phyloP scores from a whole-genome alignment of 306 rosid species.

The Cicer bijugum region DNA sequence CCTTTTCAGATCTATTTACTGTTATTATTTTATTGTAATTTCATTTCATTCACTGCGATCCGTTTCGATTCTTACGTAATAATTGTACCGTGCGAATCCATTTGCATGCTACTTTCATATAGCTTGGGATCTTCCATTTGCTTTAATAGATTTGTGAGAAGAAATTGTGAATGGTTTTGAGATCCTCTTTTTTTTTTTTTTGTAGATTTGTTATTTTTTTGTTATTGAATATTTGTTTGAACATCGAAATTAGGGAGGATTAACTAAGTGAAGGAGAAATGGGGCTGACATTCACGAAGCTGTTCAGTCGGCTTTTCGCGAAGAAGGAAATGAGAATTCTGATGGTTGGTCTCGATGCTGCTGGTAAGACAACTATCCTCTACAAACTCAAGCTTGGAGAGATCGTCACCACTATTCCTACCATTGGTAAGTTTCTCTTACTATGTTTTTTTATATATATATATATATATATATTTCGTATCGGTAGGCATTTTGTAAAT shows the following conservation, averaged over 20 bases:
- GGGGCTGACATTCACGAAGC: conserved; percentile 99
- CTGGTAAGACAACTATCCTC: conserved; percentile 99
- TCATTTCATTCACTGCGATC: conserved; percentile 22
- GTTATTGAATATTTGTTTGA: neutral
- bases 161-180: neutral
- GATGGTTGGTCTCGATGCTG: conserved; percentile 99
- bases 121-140: conserved; percentile 47
- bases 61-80: conserved; percentile 27
- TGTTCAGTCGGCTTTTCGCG: conserved; percentile 97
- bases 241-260: conserved; percentile 51
- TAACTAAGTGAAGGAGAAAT: conserved; percentile 59
- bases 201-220: neutral
- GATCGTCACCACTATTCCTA: conserved; percentile 98
- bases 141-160: neutral
- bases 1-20: conserved; percentile 42
- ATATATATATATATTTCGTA: neutral
- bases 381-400: conserved; percentile 99
- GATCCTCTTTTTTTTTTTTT: neutral
- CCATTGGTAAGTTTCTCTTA: conserved; percentile 75
- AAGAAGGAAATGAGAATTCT: conserved; percentile 99
- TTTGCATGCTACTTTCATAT: conserved; percentile 28
- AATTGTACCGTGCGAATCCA: conserved; percentile 9
- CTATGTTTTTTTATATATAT: neutral
- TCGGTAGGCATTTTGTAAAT: neutral
- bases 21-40: neutral